Evolutionary conservation across 768 basidiomycete genomes (phyloP), one percentile per base, ranked within the genome.

Genomic region (Amylocystis lapponica): DNA sequence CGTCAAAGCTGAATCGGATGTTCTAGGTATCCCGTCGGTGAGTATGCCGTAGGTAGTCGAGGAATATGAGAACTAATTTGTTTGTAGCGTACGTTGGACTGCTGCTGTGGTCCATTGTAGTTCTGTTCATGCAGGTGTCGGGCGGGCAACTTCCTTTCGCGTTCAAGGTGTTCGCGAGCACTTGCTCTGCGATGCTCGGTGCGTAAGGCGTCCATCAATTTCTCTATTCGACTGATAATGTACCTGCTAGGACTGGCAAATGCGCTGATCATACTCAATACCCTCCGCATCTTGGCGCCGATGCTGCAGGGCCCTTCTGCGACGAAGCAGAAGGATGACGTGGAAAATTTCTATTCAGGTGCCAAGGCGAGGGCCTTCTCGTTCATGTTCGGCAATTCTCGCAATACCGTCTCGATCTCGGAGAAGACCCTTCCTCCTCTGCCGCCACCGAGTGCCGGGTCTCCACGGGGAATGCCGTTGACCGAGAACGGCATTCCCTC

Each of bases 211-310:
- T 21, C 5, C 2, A 23, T 43, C 17, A n/a, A n/a, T n/a, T 12
- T 22, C 2, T 21, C 9, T 26, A 41, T 21, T 17, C 11, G 52
- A 25, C 53, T 49, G 20, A 45, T n/a, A n/a, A n/a, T 27, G 5
- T 11, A 16, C 16, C 21, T 17, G 11, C 5, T 46, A 88, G 86
- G 83, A 32, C 51, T 79, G 21, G 75, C 76, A 19, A 81, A 87
- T 52, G 81, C 83, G 21, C 45, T 72, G 8, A 66, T 87, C n/a
- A 69, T 86, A 22, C 78, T 73, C 65, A 84, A 82, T 55, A 84
- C 80, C 9, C 75, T 85, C 56, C 74, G 78, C 9, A 70, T 83
- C 39, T 63, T 88, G 26, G 66, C 69, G 8, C 75, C 75, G 20
- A 73, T 74, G 19, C 71, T 81, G n/a, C n/a, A n/a, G n/a, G n/a